These are phyloP conservation scores for Leccinum brunneo-olivaceum DNA, from an alignment of 1,284 basidiomycete genomes.

Conservation along the genomic window DNA sequence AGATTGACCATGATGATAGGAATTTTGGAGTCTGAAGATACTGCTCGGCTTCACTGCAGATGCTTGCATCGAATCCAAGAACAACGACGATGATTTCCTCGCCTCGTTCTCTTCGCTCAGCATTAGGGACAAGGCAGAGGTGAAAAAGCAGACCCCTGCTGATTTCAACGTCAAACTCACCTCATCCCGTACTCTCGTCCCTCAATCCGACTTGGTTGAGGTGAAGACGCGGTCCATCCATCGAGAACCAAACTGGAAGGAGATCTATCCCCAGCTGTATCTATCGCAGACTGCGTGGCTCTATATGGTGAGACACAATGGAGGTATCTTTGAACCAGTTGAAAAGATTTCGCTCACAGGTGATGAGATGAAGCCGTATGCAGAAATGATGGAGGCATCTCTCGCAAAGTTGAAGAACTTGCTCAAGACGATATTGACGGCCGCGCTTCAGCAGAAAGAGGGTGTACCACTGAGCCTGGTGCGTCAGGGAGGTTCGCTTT, in stretches of 20 bases:
- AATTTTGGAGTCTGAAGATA: conserved; percentile 29
- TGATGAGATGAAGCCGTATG: conserved; percentile 21
- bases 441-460: conserved; percentile 22
- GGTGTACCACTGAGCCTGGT: conserved; percentile 27
- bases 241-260: conserved; percentile 31
- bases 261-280: conserved; percentile 36
- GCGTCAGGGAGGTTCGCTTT: conserved; percentile 14
- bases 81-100: conserved; percentile 20
- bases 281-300: conserved; percentile 36
- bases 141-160: background rate
- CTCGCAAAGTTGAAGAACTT: conserved; percentile 24
- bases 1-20: conserved; percentile 11
- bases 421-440: conserved; percentile 20
- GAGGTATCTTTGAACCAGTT: conserved; percentile 29
- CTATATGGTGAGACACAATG: conserved; percentile 31
- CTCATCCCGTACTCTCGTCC: conserved; percentile 19
- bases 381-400: conserved; percentile 16
- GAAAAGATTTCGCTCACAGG: conserved; percentile 25
- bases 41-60: conserved; percentile 31
- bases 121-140: conserved; percentile 8
- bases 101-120: conserved; percentile 25
- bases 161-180: conserved; percentile 14
- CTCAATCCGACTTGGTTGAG: conserved; percentile 36
- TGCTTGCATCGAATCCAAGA: conserved; percentile 22
- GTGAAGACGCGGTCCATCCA: conserved; percentile 32